Evolutionary conservation across 1,284 basidiomycete genomes (phyloP).

Genomic region (Naganishia liquefaciens): DNA sequence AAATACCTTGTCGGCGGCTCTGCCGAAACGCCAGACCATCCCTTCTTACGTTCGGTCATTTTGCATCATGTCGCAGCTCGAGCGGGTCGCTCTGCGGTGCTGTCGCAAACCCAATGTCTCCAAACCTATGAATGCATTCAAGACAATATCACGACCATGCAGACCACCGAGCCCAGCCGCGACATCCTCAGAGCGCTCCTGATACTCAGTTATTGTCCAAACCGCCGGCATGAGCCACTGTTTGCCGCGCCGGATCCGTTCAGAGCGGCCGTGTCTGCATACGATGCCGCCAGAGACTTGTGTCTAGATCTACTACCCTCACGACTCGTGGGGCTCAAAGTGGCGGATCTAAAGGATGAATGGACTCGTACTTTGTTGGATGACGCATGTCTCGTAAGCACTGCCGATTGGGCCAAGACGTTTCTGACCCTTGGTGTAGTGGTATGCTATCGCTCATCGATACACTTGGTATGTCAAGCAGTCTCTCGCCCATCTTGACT

Average conservation of each 20-base stretch:
- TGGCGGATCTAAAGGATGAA: conserved; percentile 8
- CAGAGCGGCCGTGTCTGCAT: background rate
- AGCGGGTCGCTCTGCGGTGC: background rate
- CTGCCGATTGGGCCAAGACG: background rate
- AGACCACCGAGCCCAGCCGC: conserved; percentile 16
- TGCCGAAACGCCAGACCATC: background rate
- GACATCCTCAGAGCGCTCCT: conserved; percentile 7
- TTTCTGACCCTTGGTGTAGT: background rate
- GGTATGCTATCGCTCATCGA: conserved; percentile 20
- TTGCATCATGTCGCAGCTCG: conserved; percentile 15
- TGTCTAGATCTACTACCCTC: background rate
- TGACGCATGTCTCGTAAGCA: conserved; percentile 8
- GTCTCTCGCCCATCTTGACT: background rate
- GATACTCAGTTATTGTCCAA: conserved; percentile 17
- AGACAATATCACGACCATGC: conserved; percentile 1
- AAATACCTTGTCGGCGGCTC: conserved; percentile 4
- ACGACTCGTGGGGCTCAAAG: background rate
- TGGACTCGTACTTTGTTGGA: conserved; percentile 13
- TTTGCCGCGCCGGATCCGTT: conserved; percentile 5
- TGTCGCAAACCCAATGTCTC: conserved; percentile 5
- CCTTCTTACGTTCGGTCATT: conserved; percentile 3
- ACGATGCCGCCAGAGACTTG: conserved; percentile 10
- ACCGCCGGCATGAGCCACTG: conserved; percentile 1
- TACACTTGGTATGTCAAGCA: conserved; percentile 6
- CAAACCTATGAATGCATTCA: conserved; percentile 13